These are phyloP conservation scores for Geotrichum carabidarum DNA, from an alignment of 1,139 yeast genomes.

Conservation along the genomic window DNA sequence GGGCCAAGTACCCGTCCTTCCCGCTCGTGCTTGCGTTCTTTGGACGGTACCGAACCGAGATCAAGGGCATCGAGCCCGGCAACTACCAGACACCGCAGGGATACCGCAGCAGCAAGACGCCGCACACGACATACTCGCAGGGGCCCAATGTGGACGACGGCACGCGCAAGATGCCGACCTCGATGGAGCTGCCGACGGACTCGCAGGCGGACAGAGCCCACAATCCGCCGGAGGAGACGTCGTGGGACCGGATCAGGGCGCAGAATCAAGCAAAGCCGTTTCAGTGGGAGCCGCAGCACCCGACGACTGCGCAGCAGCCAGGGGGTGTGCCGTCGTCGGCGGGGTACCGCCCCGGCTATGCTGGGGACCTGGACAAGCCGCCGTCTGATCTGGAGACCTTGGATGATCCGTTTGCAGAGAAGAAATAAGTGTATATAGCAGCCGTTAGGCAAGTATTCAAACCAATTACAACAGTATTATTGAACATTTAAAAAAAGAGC, in stretches of 20 bases:
- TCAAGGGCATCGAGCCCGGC: constrained; percentile 12
- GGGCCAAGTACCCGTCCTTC: constrained; percentile 17
- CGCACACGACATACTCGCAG: constrained; percentile 9
- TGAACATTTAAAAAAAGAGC: too few relatives aligned
- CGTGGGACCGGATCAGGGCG: constrained; percentile 20
- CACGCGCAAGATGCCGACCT: constrained; percentile 1
- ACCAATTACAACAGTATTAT: too few relatives aligned
- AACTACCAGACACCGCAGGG: constrained; percentile 1
- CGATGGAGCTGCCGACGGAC: constrained; percentile 1
- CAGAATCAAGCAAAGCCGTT: constrained; percentile 15
- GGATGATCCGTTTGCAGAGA: not conserved
- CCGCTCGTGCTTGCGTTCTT: constrained; percentile 12
- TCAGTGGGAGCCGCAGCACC: constrained; percentile 19
- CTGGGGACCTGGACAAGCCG: not conserved
- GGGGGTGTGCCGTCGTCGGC: not conserved
- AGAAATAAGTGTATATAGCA: not conserved
- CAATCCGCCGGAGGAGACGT: not conserved
- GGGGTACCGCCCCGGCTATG: not conserved
- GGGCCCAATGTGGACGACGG: constrained; percentile 1
- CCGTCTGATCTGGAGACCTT: not conserved
- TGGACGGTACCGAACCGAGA: constrained; percentile 11
- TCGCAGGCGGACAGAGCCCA: not conserved
- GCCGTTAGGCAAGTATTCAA: too few relatives aligned
- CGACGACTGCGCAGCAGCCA: not conserved
- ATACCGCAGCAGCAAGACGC: constrained; percentile 1